These are phyloP conservation scores for Podospora anserina DNA, from an alignment of 495 filamentous ascomycete species.

Conservation along the genomic window DNA sequence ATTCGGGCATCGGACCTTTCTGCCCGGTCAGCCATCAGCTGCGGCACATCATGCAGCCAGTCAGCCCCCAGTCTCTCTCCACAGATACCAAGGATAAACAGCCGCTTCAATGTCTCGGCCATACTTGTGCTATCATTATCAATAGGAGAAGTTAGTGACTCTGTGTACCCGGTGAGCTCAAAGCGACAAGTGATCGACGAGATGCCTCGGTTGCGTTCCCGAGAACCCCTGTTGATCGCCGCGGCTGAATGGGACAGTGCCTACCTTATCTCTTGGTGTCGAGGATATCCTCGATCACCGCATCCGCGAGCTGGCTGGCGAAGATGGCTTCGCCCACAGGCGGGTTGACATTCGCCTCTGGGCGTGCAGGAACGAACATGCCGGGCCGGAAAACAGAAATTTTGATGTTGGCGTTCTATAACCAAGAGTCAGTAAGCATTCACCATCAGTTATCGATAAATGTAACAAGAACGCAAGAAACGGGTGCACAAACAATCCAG, in stretches of 20 bases:
- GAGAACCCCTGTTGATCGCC: not conserved
- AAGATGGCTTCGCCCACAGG: not conserved
- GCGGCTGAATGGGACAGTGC: not conserved
- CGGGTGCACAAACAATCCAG: too few species aligned
- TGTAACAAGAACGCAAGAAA: not conserved
- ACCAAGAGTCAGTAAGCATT: not conserved
- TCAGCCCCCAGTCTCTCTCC: too few species aligned
- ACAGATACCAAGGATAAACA: not conserved
- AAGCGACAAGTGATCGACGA: not conserved
- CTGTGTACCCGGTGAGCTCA: not conserved
- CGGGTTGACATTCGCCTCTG: not conserved
- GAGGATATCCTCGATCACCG: not conserved
- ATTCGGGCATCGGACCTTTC: not conserved
- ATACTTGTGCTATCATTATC: not conserved
- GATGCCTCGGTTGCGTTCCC: not conserved
- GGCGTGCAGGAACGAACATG: not conserved
- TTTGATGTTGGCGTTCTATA: not conserved
- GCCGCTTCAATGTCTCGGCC: not conserved
- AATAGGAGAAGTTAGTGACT: not conserved
- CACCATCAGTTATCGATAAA: not conserved
- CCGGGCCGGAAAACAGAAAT: not conserved
- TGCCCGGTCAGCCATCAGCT: not conserved
- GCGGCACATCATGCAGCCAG: not conserved
- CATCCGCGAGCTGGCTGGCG: slow-evolving; percentile 1
- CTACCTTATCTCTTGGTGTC: not conserved